Conservation (phyloP, 768 basidiomycete species). For the Dictyophora rubrovolvata region DNA sequence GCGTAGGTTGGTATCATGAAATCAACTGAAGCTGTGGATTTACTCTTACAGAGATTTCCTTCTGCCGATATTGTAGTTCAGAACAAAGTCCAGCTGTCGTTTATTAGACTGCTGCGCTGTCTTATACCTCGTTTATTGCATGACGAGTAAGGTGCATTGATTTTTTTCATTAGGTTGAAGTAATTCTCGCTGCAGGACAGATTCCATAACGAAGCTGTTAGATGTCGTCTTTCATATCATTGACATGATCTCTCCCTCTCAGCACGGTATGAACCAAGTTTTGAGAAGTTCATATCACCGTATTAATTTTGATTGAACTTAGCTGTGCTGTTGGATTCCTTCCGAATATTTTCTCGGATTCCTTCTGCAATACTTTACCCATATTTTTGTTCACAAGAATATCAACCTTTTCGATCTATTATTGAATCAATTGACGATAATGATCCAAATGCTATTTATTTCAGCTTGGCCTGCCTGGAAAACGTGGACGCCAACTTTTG, state of each 20-base stretch:
- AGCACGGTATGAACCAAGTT: neutral
- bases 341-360: conserved; percentile 22
- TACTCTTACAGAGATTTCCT: neutral
- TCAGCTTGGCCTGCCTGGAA: conserved; percentile 57
- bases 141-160: neutral
- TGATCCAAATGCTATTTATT: conserved; percentile 50
- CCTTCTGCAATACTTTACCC: neutral
- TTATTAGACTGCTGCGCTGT: neutral
- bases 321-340: conserved; percentile 27
- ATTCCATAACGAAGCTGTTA: neutral
- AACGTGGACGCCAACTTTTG: conserved; percentile 49
- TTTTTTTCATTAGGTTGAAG: neutral
- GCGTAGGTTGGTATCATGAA: neutral
- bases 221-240: neutral
- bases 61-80: neutral
- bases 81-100: neutral
- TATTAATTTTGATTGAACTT: neutral
- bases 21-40: neutral
- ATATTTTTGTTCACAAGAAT: neutral
- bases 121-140: neutral
- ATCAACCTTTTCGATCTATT: conserved; percentile 20
- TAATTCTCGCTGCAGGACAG: neutral
- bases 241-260: too few relatives aligned
- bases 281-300: neutral
- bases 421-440: conserved; percentile 48